Base-by-base conservation (phyloP, 371 early-diverging fungal species). In the Mortierella sp. region DNA sequence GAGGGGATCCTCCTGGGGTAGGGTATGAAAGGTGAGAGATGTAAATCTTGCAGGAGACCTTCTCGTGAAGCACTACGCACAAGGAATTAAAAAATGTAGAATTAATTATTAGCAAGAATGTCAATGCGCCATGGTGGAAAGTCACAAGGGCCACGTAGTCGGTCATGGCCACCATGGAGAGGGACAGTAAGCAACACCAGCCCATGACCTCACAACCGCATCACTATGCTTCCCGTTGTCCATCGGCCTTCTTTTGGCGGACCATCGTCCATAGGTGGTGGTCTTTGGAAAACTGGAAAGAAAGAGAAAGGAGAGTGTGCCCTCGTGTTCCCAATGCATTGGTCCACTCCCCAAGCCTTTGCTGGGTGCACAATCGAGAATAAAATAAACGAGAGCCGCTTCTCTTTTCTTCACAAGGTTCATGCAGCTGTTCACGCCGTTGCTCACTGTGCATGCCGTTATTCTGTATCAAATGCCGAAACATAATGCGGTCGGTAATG, bases 11-110 rank as follows among this genome's bases (percentile, higher is more conserved):
- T 40, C 76, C 76, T 6, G 82, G 74, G 2, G 73, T 71, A 19
- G 82, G 70, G 16, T 73, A 76, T 31, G 79, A 45, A 71, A 74
- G 66, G 39, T 76, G 75, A 39, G 82, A 77, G 50, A 93, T 79
- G 41, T 87, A 86, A 4, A 93, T 90, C 44, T 86, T 85, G 80
- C 93, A 91, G 43, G 93, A 76, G 8, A 94, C 94, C 78, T 94
- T 94, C 66, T 93, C 89, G 63, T 92, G 93, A 69, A 94, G 87
- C 61, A 92, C 93, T 93, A 58, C 34, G 58, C 19, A n/a, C n/a
- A 19, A 7, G 7, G 31, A 5, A 16, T 19, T 16, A 34, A 34
- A 58, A 61, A n/a, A n/a, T n/a, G 37, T 14, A 37, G 34, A 58
- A 58, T 58, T 58, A 58, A 58, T 58, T 34, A 58, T 58, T 58